Evolutionary conservation across 305 asterid species (phyloP).

Genomic region (Fraxinus platypoda): DNA sequence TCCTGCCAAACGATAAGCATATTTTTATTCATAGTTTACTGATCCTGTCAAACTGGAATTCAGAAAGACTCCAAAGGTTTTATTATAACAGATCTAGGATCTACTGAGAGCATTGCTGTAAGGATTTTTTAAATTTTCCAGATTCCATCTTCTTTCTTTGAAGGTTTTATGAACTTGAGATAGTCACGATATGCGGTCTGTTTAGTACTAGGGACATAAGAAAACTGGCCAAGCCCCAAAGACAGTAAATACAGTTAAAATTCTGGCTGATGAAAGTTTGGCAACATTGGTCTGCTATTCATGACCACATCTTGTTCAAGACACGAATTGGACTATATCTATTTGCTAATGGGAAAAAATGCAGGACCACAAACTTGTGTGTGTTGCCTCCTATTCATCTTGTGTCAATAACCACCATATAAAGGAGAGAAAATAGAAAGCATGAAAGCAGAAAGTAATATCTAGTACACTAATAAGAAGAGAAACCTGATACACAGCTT

Average conservation of each 20-base stretch:
- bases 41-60: background rate
- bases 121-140: background rate
- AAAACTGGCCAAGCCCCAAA: background rate
- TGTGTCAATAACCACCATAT: conserved; percentile 1
- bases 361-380: background rate
- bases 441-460: conserved; percentile 1
- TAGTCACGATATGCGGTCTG: background rate
- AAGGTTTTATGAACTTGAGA: background rate
- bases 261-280: background rate
- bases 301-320: background rate
- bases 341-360: background rate
- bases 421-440: background rate
- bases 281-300: background rate
- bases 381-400: background rate
- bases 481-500: conserved; percentile 93
- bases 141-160: background rate
- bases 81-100: background rate
- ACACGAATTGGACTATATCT: background rate
- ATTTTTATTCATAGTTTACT: background rate
- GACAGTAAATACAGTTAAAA: background rate
- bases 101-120: background rate
- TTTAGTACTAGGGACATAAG: background rate
- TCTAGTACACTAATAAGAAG: conserved; percentile 3
- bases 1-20: background rate
- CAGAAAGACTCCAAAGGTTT: background rate